phyloP scores from a whole-genome alignment of 2,329 filamentous ascomycete species.

The Trichoderma harzianum region DNA sequence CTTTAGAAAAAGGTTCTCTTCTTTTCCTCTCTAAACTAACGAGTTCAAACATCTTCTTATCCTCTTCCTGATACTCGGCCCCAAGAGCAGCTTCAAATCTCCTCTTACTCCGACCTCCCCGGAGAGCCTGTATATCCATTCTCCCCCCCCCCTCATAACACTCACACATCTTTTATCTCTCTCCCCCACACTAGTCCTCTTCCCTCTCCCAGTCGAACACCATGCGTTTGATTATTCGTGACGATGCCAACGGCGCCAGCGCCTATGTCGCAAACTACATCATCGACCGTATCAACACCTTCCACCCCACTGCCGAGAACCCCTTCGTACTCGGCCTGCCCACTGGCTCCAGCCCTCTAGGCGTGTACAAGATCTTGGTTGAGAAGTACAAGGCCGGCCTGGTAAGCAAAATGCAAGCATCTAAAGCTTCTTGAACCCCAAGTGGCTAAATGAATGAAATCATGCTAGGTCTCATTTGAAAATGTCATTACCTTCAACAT shows the following conservation, averaged over 20 bases:
- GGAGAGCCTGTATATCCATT: not conserved
- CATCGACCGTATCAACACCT: conserved; percentile 75
- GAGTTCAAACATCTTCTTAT: not conserved
- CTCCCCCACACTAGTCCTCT: conserved; percentile 8
- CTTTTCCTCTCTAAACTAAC: not conserved
- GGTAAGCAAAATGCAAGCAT: conserved; percentile 32
- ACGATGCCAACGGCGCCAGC: conserved; percentile 65
- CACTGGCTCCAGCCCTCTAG: conserved; percentile 76
- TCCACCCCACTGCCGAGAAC: conserved; percentile 65
- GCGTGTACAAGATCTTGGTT: conserved; percentile 75
- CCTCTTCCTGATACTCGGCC: not conserved
- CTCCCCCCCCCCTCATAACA: not conserved
- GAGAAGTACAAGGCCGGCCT: conserved; percentile 64
- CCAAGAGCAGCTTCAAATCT: not conserved
- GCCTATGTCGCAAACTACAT: conserved; percentile 79
- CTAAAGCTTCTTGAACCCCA: not conserved
- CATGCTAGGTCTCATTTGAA: conserved; percentile 68
- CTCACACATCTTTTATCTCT: not conserved
- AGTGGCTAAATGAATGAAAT: conserved; percentile 5
- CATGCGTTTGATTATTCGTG: conserved; percentile 82
- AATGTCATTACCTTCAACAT: conserved; percentile 93
- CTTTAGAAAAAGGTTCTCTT: conserved; percentile 5
- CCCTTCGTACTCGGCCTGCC: conserved; percentile 82
- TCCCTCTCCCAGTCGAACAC: conserved; percentile 21
- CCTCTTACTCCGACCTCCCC: not conserved